A percentile compares a stretch with the other conserved stretches of the same genome.
Evolutionary conservation across 2,329 filamentous ascomycete species (phyloP).

Genomic region (Talaromyces islandicus): DNA sequence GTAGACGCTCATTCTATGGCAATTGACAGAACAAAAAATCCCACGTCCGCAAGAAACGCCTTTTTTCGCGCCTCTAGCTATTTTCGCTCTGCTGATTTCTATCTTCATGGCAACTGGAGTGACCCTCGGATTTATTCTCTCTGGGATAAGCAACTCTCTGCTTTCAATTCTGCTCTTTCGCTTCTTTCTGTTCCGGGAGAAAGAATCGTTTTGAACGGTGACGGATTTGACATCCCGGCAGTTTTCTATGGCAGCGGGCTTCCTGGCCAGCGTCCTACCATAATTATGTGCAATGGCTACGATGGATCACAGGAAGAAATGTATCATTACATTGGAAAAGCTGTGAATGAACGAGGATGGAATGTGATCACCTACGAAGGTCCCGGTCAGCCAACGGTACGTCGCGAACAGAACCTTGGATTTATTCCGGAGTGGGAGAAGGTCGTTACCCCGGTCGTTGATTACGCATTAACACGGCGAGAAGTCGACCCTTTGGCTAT

Average conservation of each 20-base stretch:
- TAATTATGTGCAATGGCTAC: slow-evolving; percentile 37
- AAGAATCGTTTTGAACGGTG: slow-evolving; percentile 24
- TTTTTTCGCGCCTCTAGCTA: slow-evolving; percentile 38
- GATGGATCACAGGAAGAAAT: slow-evolving; percentile 43
- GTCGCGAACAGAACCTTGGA: slow-evolving; percentile 35
- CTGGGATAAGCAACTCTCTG: slow-evolving; percentile 31
- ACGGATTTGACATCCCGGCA: slow-evolving; percentile 30
- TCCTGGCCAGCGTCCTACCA: slow-evolving; percentile 25
- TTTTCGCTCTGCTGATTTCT: slow-evolving; percentile 21
- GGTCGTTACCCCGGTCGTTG: slow-evolving; percentile 36
- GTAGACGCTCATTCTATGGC: not conserved
- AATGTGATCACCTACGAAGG: slow-evolving; percentile 45
- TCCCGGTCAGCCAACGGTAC: slow-evolving; percentile 39
- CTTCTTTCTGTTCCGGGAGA: slow-evolving; percentile 22
- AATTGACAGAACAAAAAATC: slow-evolving; percentile 27
- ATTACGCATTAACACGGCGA: slow-evolving; percentile 19
- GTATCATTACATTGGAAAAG: slow-evolving; percentile 31
- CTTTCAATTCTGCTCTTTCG: slow-evolving; percentile 28
- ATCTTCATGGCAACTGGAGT: slow-evolving; percentile 34
- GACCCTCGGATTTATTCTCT: slow-evolving; percentile 36
- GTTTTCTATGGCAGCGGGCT: slow-evolving; percentile 28
- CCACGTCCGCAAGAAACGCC: slow-evolving; percentile 24
- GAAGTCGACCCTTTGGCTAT: slow-evolving; percentile 16
- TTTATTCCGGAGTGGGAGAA: slow-evolving; percentile 43
- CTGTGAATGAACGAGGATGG: slow-evolving; percentile 36